Evolutionary conservation across 805 yeast genomes (phyloP).

Genomic region (Clavispora phyllophila): DNA sequence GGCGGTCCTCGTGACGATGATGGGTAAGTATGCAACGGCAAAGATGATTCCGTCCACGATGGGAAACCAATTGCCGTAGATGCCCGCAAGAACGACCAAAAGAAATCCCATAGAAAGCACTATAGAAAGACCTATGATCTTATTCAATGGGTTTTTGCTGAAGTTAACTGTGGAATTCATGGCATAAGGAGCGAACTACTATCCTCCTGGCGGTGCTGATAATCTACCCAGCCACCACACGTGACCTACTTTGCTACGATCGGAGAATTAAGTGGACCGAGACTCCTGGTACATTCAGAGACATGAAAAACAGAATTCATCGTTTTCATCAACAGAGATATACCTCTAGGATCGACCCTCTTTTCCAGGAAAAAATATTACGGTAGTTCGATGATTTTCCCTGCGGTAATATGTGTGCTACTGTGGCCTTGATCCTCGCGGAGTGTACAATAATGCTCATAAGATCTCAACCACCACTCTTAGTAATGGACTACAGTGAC

Average conservation of each 20-base stretch:
- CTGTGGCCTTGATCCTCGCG: too few relatives aligned
- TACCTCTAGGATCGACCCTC: too few relatives aligned
- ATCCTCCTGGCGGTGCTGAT: background rate
- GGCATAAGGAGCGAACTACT: background rate
- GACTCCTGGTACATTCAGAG: too few relatives aligned
- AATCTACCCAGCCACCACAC: background rate
- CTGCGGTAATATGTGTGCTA: too few relatives aligned
- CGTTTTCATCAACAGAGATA: too few relatives aligned
- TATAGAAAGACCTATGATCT: constrained; percentile 69
- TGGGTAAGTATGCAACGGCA: constrained; percentile 37
- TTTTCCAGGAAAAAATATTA: too few relatives aligned
- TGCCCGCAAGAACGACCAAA: constrained; percentile 78
- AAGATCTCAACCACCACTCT: background rate
- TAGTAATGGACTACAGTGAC: constrained; percentile 8
- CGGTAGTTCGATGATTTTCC: too few relatives aligned
- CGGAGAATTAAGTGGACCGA: too few relatives aligned
- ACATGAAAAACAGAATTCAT: too few relatives aligned
- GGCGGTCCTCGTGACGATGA: constrained; percentile 28
- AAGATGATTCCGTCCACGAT: constrained; percentile 53
- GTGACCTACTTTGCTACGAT: background rate
- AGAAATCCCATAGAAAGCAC: constrained; percentile 87
- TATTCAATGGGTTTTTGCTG: constrained; percentile 56
- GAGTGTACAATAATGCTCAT: background rate
- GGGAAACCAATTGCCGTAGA: constrained; percentile 90
- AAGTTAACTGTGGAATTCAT: constrained; percentile 15